Evolutionary conservation across 305 asterid genomes (phyloP).

Genomic region (Striga hermonthica): DNA sequence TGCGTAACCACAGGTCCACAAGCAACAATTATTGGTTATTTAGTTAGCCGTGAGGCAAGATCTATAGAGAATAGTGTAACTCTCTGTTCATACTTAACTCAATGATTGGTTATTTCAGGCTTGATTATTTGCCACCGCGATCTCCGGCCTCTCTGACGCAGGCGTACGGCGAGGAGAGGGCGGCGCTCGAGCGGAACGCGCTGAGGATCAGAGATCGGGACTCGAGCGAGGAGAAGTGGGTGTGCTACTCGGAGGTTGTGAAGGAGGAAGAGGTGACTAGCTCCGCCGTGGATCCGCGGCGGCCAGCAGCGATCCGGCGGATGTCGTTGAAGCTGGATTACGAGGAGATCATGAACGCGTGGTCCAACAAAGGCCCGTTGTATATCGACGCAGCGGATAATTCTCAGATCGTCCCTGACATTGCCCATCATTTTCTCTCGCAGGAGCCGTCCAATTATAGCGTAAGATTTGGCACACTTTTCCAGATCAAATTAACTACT

Average conservation of each 20-base stretch:
- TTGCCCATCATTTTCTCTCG: slow-evolving; percentile 38
- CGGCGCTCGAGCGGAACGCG: slow-evolving; percentile 75
- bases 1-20: too few species aligned
- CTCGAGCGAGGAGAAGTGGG: slow-evolving; percentile 74
- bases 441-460: slow-evolving; percentile 22
- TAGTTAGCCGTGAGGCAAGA: not conserved
- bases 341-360: slow-evolving; percentile 62
- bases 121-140: slow-evolving; percentile 41
- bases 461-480: slow-evolving; percentile 40
- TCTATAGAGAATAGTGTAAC: not conserved
- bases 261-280: slow-evolving; percentile 78
- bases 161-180: slow-evolving; percentile 44
- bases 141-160: slow-evolving; percentile 45
- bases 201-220: slow-evolving; percentile 66
- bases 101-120: slow-evolving; percentile 25
- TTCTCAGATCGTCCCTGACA: slow-evolving; percentile 60
- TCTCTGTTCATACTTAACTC: not conserved
- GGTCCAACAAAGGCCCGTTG: slow-evolving; percentile 69
- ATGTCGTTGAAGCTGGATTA: slow-evolving; percentile 71
- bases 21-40: not conserved
- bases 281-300: slow-evolving; percentile 42
- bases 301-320: slow-evolving; percentile 24
- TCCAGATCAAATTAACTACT: not conserved
- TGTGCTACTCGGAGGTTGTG: slow-evolving; percentile 73
- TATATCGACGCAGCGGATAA: slow-evolving; percentile 44